phyloP scores from a whole-genome alignment of 768 basidiomycete genomes.

The Steccherinum ochraceum region DNA sequence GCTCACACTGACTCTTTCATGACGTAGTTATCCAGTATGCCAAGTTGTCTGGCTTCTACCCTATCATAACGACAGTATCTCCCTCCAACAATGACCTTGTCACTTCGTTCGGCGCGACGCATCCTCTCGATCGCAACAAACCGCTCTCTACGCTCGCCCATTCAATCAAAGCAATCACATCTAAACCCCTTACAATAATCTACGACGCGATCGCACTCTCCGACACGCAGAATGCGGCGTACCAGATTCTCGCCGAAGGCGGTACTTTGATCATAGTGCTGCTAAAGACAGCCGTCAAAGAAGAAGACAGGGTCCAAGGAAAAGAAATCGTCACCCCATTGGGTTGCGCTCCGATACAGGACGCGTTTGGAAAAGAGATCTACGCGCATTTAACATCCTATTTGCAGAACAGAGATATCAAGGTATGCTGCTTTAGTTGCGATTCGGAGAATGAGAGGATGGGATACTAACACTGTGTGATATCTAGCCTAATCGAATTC shows the following conservation, averaged over 20 bases:
- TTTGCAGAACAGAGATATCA: slow-evolving; percentile 10
- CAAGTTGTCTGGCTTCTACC: slow-evolving; percentile 20
- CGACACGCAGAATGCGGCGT: slow-evolving; percentile 33
- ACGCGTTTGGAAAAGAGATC: neutral
- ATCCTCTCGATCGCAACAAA: slow-evolving; percentile 19
- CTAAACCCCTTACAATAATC: slow-evolving; percentile 13
- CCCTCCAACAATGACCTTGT: slow-evolving; percentile 12
- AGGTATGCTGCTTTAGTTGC: slow-evolving; percentile 7
- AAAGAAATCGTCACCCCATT: neutral
- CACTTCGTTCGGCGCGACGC: slow-evolving; percentile 16
- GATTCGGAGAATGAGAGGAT: neutral
- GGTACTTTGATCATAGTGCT: slow-evolving; percentile 26
- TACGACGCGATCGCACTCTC: slow-evolving; percentile 28
- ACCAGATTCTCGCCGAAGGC: slow-evolving; percentile 29
- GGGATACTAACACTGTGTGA: no score
- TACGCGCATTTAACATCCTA: neutral
- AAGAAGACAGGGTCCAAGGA: neutral
- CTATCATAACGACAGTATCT: slow-evolving; percentile 25
- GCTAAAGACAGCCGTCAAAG: neutral
- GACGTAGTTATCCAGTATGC: slow-evolving; percentile 21
- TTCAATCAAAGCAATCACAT: neutral
- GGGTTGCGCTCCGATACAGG: neutral
- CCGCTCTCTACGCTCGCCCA: neutral
- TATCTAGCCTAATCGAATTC: slow-evolving; percentile 15
- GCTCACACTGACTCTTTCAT: neutral